These are phyloP conservation scores for Pichia scutulata DNA, from an alignment of 805 yeast species.

Conservation along the genomic window DNA sequence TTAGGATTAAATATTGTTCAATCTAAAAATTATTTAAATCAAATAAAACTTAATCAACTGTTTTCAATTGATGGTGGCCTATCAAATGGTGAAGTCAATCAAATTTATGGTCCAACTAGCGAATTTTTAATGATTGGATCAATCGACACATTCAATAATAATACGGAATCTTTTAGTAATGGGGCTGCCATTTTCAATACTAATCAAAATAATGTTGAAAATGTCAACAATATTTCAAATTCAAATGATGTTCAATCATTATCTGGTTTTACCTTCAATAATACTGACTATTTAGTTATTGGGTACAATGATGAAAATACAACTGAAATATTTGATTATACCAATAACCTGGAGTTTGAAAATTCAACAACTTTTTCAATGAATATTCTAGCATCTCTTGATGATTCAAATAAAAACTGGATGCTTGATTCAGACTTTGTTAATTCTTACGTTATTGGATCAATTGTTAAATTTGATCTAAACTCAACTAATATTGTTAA, in stretches of 20 bases:
- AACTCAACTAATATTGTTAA: slow-evolving; percentile 13
- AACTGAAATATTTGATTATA: slow-evolving; percentile 34
- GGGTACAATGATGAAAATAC: slow-evolving; percentile 19
- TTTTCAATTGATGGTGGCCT: slow-evolving; percentile 30
- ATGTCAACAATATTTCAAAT: slow-evolving; percentile 24
- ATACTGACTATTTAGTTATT: slow-evolving; percentile 36
- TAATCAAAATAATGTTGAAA: slow-evolving; percentile 32
- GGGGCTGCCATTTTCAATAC: slow-evolving; percentile 25
- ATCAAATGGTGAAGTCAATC: slow-evolving; percentile 26
- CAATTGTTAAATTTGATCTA: slow-evolving; percentile 15
- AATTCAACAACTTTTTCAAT: slow-evolving; percentile 24
- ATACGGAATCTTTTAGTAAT: slow-evolving; percentile 16
- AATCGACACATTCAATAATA: slow-evolving; percentile 20
- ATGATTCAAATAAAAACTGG: not conserved
- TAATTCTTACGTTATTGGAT: slow-evolving; percentile 15
- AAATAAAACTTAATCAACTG: slow-evolving; percentile 5
- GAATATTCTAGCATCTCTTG: slow-evolving; percentile 24
- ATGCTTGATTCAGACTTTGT: not conserved
- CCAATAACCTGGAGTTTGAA: slow-evolving; percentile 30
- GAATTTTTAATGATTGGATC: slow-evolving; percentile 40
- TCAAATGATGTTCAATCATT: slow-evolving; percentile 16
- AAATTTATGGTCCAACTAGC: slow-evolving; percentile 20
- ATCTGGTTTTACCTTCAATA: slow-evolving; percentile 27
- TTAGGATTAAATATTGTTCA: slow-evolving; percentile 25
- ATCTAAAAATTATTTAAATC: slow-evolving; percentile 14